phyloP scores from a whole-genome alignment of 352 stramenopile species.

The Globisporangium paroecandrum region DNA sequence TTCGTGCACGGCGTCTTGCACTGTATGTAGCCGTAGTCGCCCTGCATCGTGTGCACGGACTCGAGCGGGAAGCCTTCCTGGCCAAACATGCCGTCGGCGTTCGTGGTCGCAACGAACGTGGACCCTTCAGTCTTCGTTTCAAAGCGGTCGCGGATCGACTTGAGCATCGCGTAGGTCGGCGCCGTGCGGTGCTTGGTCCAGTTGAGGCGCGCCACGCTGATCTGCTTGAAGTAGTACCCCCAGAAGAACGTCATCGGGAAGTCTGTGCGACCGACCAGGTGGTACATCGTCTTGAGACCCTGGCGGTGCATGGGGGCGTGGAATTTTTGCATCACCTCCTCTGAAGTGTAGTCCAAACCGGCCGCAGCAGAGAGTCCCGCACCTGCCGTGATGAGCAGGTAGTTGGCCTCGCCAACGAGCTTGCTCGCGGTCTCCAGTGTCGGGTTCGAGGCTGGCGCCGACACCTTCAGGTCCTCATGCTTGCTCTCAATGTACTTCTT shows the following conservation, averaged over 20 bases:
- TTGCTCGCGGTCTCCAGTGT: constrained; percentile 26
- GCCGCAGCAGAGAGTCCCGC: constrained; percentile 65
- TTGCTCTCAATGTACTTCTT: constrained; percentile 24
- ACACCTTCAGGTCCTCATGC: constrained; percentile 17
- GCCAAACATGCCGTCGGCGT: constrained; percentile 74
- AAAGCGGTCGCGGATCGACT: constrained; percentile 39
- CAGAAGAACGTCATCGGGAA: constrained; percentile 45
- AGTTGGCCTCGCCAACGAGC: constrained; percentile 51
- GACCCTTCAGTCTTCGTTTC: constrained; percentile 27
- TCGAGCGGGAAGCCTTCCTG: constrained; percentile 58
- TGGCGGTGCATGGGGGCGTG: constrained; percentile 44
- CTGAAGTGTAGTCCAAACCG: constrained; percentile 72
- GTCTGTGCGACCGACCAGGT: constrained; percentile 48
- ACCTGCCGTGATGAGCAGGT: constrained; percentile 53
- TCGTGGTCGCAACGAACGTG: constrained; percentile 66
- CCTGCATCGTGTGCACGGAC: constrained; percentile 56
- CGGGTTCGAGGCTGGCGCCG: constrained; percentile 23
- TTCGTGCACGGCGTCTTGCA: constrained; percentile 39
- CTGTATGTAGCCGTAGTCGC: constrained; percentile 61
- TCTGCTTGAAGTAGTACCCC: constrained; percentile 66
- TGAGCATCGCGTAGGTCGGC: constrained; percentile 51
- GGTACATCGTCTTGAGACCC: constrained; percentile 57
- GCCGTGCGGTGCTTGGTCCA: constrained; percentile 48
- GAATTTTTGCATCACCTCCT: constrained; percentile 58
- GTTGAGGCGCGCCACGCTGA: constrained; percentile 47